Percentiles rank a stretch among this genome's conserved stretches.
Evolutionary conservation across 345 rosid genomes (phyloP).

Genomic region (Capsella bursapastoris): DNA sequence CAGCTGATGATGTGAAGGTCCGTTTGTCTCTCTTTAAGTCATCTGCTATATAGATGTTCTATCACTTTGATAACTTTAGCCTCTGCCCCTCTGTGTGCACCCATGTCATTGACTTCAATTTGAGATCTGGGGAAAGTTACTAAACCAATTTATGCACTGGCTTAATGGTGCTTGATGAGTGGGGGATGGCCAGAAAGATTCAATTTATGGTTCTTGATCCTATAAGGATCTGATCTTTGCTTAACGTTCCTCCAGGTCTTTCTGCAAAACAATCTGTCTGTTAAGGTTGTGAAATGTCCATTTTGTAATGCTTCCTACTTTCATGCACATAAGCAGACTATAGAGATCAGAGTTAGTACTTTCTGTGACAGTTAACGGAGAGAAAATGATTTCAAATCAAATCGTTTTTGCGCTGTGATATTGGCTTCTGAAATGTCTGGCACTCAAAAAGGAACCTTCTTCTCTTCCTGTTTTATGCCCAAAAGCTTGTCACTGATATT

Average conservation of each 20-base stretch:
- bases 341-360: not conserved
- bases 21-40: constrained; percentile 27
- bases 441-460: not conserved
- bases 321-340: not conserved
- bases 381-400: not conserved
- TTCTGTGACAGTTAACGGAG: not conserved
- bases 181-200: constrained; percentile 1
- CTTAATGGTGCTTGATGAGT: constrained; percentile 14
- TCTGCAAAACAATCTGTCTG: constrained; percentile 9
- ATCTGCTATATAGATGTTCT: not conserved
- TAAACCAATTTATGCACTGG: constrained; percentile 2
- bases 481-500: constrained; percentile 1
- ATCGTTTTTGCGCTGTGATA: not conserved
- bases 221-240: constrained; percentile 23
- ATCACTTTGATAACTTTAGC: constrained; percentile 10
- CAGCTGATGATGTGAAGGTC: constrained; percentile 67
- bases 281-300: constrained; percentile 10
- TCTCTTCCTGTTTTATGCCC: not conserved
- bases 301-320: constrained; percentile 6
- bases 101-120: constrained; percentile 22
- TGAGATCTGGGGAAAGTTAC: constrained; percentile 21
- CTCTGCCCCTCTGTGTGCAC: constrained; percentile 20
- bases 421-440: constrained; percentile 16
- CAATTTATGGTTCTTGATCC: constrained; percentile 15
- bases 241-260: constrained; percentile 6